Base-by-base conservation (phyloP, 306 rosid species). In the Bauhinia variegata region DNA sequence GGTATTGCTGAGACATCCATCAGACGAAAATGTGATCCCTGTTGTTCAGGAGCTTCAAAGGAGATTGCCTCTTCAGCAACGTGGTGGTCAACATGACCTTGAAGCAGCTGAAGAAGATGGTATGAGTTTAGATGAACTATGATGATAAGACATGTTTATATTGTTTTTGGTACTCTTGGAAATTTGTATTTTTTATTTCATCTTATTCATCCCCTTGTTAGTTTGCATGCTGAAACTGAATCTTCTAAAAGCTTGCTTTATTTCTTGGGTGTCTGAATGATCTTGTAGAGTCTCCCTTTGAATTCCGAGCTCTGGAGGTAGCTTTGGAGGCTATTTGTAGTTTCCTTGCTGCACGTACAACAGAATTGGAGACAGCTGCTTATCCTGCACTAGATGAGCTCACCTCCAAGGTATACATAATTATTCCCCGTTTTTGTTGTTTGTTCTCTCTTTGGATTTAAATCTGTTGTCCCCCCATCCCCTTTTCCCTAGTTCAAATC, bases 261-360 rank as follows among this genome's bases (percentile, higher is more conserved):
- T 76, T 19, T 39, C 15, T 30, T 47, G 47, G 1, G 44, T 38
- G 46, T 73, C 73, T 76, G 77, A 82, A 60, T 72, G 72, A 67
- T 73, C 73, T 77, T 84, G 79, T 68, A 92, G 98, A 87, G 70
- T 92, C 96, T 60, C 96, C 96, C n/a, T 92, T 92, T 54, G 98
- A 92, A 57, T 92, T 92, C 70, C 93, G 98, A 34, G 96, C 96
- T 37, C 75, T 92, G 72, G 98, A 92, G 85, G 93, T 92, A 28
- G 96, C 96, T 60, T 87, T 92, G 83, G 98, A 92, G 77, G 93
- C 98, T 65, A 88, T 92, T 79, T 92, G 96, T 73, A 92, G 98
- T 76, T 88, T 78, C 76, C 98, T 89, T 83, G 89, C 96, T 67
- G 98, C 96, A 31, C 96, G 96, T 11, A 92, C 98, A 61, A 61